A percentile compares a stretch with the other conserved stretches of the same genome.
These are phyloP conservation scores for Geosiphon pyriformis DNA, from an alignment of 192 early-diverging fungal species.

Conservation along the genomic window DNA sequence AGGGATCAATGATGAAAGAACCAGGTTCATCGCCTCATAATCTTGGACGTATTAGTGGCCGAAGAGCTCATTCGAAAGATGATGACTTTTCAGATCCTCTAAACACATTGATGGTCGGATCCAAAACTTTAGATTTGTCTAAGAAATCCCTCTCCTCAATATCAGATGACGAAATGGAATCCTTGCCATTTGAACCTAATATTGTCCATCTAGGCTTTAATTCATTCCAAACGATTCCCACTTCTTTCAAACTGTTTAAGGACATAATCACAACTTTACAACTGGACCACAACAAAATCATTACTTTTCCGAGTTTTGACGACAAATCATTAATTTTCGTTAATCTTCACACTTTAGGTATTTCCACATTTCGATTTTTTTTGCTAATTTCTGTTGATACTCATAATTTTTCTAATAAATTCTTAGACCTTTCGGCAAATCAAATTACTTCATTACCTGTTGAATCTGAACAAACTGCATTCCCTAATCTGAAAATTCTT, in stretches of 20 bases:
- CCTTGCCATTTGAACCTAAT: constrained; percentile 27
- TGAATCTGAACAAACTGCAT: constrained; percentile 26
- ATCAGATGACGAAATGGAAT: constrained; percentile 26
- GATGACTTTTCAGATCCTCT: constrained; percentile 1
- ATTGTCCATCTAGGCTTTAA: constrained; percentile 32
- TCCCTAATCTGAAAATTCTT: constrained; percentile 42
- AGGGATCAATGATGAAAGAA: constrained; percentile 21
- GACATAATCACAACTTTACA: constrained; percentile 35
- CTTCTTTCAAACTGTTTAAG: constrained; percentile 21
- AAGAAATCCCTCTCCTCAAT: constrained; percentile 36
- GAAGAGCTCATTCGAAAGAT: background rate
- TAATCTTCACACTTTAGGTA: constrained; percentile 30
- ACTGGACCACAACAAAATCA: constrained; percentile 48
- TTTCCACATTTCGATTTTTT: no score
- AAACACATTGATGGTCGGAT: constrained; percentile 4
- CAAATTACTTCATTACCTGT: constrained; percentile 28
- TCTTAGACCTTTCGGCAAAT: constrained; percentile 45
- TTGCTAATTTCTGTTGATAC: no score
- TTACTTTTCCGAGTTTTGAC: constrained; percentile 33
- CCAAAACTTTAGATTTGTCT: constrained; percentile 37
- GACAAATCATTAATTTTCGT: constrained; percentile 31
- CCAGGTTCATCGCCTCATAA: background rate
- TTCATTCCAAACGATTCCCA: constrained; percentile 27
- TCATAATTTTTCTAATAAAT: background rate
- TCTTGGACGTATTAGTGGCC: background rate